Evolutionary conservation across 2,329 filamentous ascomycete species (phyloP), one percentile per base, ranked within the genome.

Genomic region (Penicillium corylophilum): DNA sequence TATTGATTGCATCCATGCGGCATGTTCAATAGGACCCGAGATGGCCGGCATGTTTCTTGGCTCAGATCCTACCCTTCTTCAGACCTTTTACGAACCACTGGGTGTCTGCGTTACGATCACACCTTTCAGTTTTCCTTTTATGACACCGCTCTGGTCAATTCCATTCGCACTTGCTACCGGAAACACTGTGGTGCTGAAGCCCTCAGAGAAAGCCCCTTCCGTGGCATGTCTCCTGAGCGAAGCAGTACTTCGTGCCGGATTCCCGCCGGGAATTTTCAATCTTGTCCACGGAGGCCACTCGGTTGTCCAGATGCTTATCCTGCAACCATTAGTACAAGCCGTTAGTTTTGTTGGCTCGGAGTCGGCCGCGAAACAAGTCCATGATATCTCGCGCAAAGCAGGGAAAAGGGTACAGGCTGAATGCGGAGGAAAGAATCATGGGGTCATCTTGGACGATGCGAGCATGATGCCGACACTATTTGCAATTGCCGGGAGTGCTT

Each of bases 321-420:
- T 85, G 56, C 83, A 85, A 65, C 84, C 84, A 1, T 73, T 74
- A 48, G 85, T 86, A 74, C 85, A 85, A 74, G 84, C 84, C 39
- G 78, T 87, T 57, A 82, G 77, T 64, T 87, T 87, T 56, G 83
- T 87, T 16, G 84, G 84, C 46, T 80, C 79, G 68, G 86, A 86
- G 74, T 79, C 79, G 61, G 83, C 83, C 6, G 84, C 83, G 31
- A 82, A 86, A 63, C 86, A 86, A 71, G 86, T 87, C 68, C 85
- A 79, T 72, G 74, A 77, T 41, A 79, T 82, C 41, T 82, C 78
- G 6, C 81, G 80, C 7, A 82, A 82, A 56, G 81, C 84, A 44
- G 83, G 83, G 51, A 87, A 86, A 73, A 80, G 84, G 54, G 80
- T 85, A 10, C 84, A 87, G 66, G 83, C 84, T 59, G 86, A 87